These are phyloP conservation scores for Hyphopichia khmerensis DNA, from an alignment of 1,139 yeast genomes.

Conservation along the genomic window DNA sequence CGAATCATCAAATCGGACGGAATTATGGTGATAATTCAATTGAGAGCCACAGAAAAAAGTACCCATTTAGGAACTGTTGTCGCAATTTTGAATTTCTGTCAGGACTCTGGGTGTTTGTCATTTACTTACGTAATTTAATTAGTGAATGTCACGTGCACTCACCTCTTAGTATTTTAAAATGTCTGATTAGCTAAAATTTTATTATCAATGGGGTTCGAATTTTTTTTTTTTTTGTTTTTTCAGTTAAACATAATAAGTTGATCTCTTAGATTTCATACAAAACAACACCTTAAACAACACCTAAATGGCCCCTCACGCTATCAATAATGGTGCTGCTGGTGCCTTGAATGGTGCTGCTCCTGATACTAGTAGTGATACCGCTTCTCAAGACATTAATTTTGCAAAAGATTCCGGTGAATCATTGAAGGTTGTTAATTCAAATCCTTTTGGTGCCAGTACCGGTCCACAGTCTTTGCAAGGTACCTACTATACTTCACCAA, in stretches of 20 bases:
- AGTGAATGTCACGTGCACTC: neutral
- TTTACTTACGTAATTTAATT: neutral
- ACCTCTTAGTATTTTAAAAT: neutral
- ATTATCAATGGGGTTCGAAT: neutral
- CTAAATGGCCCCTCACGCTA: constrained; percentile 8
- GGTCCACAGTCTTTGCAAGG: constrained; percentile 56
- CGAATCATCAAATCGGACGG: neutral
- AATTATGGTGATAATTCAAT: neutral
- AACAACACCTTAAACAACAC: neutral
- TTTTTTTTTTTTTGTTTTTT: neutral
- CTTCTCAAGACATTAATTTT: neutral
- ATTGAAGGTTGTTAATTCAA: constrained; percentile 14
- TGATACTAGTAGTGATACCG: constrained; percentile 1
- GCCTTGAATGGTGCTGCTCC: constrained; percentile 1
- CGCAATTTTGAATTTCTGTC: neutral
- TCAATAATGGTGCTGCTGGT: neutral
- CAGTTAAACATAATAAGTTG: neutral
- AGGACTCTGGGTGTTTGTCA: neutral
- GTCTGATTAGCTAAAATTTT: neutral
- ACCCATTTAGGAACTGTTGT: neutral
- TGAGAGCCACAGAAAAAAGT: neutral
- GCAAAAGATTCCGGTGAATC: constrained; percentile 2
- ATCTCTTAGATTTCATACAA: too few species aligned
- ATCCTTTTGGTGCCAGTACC: constrained; percentile 59
- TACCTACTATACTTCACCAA: constrained; percentile 59